A percentile compares a stretch with the other conserved stretches of the same genome.
Conservation (phyloP, 495 filamentous ascomycete genomes). For the Chaetomium cochliodes region DNA sequence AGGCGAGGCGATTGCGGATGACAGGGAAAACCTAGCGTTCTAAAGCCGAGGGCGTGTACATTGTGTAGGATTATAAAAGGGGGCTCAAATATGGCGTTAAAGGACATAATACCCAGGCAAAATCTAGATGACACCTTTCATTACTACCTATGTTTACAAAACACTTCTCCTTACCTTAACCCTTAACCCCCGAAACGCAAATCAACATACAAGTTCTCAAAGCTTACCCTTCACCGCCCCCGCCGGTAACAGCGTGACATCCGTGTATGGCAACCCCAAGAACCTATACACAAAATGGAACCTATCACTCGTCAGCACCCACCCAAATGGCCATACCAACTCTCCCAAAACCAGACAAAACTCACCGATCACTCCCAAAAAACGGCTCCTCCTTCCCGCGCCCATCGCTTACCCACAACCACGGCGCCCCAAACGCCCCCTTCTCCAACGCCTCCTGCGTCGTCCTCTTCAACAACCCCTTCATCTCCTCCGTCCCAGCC, state of each 20-base stretch:
- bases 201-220: constrained; percentile 11
- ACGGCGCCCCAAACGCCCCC: constrained; percentile 74
- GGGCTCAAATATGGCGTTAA: not conserved
- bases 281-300: constrained; percentile 45
- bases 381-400: constrained; percentile 62
- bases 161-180: not conserved
- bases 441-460: constrained; percentile 59
- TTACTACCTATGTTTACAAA: not conserved
- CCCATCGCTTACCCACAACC: constrained; percentile 68
- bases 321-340: not conserved
- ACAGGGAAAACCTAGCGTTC: constrained; percentile 44
- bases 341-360: constrained; percentile 36
- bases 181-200: not conserved
- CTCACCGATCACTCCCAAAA: constrained; percentile 68
- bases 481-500: constrained; percentile 51
- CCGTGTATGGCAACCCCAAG: constrained; percentile 41
- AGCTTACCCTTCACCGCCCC: constrained; percentile 25
- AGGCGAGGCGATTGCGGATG: constrained; percentile 62
- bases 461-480: constrained; percentile 56
- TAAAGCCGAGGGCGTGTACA: not conserved
- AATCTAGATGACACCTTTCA: not conserved
- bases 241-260: constrained; percentile 37
- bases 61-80: not conserved
- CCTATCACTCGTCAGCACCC: constrained; percentile 22
- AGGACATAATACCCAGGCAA: not conserved